Percentiles rank a stretch among this genome's conserved stretches.
Evolutionary conservation across 1,284 basidiomycete species (phyloP).

Genomic region (Coniferiporia weirii): DNA sequence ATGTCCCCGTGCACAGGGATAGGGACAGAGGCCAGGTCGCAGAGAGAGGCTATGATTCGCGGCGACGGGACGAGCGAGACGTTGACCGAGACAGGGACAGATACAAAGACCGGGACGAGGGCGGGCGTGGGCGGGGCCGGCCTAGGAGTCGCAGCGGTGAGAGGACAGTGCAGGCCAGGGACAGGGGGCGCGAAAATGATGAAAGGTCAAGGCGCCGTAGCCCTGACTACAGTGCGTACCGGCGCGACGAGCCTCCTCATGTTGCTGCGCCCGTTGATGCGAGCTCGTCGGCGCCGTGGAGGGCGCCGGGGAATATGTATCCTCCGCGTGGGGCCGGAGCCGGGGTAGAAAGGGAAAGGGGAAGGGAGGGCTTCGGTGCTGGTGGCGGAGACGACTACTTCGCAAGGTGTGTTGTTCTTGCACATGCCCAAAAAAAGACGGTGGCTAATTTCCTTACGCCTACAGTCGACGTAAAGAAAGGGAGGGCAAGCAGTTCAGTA

Average conservation of each 20-base stretch:
- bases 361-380: conserved; percentile 1
- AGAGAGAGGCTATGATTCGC: conserved; percentile 4
- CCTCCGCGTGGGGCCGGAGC: conserved; percentile 15
- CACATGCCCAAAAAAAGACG: conserved; percentile 7
- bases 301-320: conserved; percentile 22
- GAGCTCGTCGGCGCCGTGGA: conserved; percentile 17
- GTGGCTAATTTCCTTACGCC: conserved; percentile 7
- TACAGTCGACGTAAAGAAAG: conserved; percentile 72
- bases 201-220: conserved; percentile 10
- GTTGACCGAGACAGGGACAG: conserved; percentile 15
- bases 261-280: neutral
- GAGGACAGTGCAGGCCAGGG: neutral
- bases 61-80: conserved; percentile 20
- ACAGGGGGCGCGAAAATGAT: conserved; percentile 3
- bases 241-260: conserved; percentile 14
- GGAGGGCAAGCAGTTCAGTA: conserved; percentile 53
- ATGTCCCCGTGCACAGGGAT: conserved; percentile 5
- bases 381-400: conserved; percentile 23
- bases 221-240: conserved; percentile 20
- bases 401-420: conserved; percentile 23
- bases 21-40: conserved; percentile 26
- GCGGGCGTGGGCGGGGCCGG: neutral
- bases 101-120: neutral
- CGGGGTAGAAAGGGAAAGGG: neutral
- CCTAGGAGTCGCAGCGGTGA: neutral